Percentiles rank a stretch among this genome's conserved stretches.
Conservation (phyloP, 1,284 basidiomycete genomes). For the Cryptococcus wingfieldii region DNA sequence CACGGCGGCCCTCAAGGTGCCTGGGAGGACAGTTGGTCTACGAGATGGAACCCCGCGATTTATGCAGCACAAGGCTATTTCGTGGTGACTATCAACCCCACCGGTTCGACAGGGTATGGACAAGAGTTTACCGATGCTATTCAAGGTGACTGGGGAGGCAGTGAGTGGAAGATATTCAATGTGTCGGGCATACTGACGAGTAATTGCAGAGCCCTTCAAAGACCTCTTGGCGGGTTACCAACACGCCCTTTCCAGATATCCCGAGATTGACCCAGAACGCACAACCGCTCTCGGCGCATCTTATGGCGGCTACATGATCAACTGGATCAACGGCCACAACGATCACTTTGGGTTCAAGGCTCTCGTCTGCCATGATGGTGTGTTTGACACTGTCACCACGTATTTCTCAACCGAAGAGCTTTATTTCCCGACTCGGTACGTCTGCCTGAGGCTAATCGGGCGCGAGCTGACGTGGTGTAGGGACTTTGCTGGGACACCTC, state of each 20-base stretch:
- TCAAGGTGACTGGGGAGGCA: constrained; percentile 44
- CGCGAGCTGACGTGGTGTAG: constrained; percentile 3
- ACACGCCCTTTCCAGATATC: constrained; percentile 62
- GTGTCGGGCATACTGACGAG: background rate
- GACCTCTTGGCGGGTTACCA: constrained; percentile 75
- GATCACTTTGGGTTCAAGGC: constrained; percentile 78
- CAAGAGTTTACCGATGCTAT: constrained; percentile 77
- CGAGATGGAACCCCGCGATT: constrained; percentile 71
- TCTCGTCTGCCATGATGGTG: constrained; percentile 81
- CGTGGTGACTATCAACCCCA: constrained; percentile 77
- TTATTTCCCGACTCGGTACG: constrained; percentile 32
- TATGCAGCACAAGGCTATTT: constrained; percentile 61
- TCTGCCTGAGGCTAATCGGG: background rate
- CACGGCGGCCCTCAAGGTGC: constrained; percentile 57
- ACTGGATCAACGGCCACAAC: constrained; percentile 92
- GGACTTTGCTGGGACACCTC: constrained; percentile 28
- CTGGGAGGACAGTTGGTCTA: constrained; percentile 36
- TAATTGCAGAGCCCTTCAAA: constrained; percentile 64
- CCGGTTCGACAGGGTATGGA: constrained; percentile 81
- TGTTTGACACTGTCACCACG: constrained; percentile 55
- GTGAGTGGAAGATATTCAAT: constrained; percentile 17
- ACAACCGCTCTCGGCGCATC: constrained; percentile 60
- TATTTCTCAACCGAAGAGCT: constrained; percentile 67
- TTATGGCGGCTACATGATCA: constrained; percentile 54
- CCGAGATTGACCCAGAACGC: constrained; percentile 72